Conservation (phyloP, 495 filamentous ascomycete genomes). For the Pyronema omphalodes region DNA sequence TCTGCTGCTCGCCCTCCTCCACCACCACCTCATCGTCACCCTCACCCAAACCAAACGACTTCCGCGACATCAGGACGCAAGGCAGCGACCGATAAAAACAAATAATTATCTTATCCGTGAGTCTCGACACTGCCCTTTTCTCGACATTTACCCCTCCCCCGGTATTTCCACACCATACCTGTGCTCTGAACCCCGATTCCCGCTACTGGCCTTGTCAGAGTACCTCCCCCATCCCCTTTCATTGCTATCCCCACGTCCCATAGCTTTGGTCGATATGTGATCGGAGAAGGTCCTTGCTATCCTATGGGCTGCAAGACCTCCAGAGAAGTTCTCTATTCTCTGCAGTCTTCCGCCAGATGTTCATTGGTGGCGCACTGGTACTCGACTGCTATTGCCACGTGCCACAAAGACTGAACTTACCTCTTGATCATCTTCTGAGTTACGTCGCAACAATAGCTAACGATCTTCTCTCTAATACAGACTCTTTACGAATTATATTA, state of each 20-base stretch:
- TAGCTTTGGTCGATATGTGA: neutral
- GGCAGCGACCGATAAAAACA: neutral
- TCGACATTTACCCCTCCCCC: neutral
- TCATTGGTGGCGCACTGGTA: neutral
- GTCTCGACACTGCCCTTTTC: neutral
- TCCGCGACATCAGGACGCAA: neutral
- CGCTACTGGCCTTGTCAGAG: neutral
- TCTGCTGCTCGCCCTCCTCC: neutral
- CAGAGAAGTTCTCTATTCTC: neutral
- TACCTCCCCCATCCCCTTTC: neutral
- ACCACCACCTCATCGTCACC: slow-evolving; percentile 1
- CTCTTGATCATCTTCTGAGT: neutral
- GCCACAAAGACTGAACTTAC: neutral
- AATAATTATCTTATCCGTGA: neutral
- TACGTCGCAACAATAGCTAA: neutral
- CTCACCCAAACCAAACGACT: neutral
- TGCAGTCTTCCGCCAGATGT: neutral
- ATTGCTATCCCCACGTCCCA: neutral
- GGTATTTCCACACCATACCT: neutral
- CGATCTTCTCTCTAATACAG: neutral
- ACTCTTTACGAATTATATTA: neutral
- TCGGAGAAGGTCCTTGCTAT: neutral
- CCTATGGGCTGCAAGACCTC: neutral
- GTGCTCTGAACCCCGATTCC: neutral
- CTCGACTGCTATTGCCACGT: neutral